phyloP scores from a whole-genome alignment of 805 yeast genomes.

The Lipomyces kockii region DNA sequence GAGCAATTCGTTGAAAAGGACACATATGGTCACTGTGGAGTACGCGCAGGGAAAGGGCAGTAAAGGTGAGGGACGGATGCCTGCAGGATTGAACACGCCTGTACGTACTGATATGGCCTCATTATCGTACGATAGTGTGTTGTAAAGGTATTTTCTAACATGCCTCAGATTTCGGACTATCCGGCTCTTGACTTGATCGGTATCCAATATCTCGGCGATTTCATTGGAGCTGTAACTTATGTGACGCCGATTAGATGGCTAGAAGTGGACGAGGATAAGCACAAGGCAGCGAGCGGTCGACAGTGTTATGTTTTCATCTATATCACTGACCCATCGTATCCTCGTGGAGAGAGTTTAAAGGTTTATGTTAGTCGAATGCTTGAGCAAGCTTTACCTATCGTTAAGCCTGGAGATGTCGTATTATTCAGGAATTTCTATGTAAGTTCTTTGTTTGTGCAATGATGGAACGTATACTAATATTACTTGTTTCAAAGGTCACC shows the following conservation, averaged over 20 bases:
- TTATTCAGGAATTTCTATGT: conserved; percentile 21
- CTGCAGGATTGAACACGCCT: conserved; percentile 9
- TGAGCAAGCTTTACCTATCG: conserved; percentile 17
- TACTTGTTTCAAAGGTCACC: conserved; percentile 3
- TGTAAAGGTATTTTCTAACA: background rate
- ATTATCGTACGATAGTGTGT: conserved; percentile 9
- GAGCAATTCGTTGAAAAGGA: background rate
- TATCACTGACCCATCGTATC: conserved; percentile 21
- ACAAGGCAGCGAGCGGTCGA: background rate
- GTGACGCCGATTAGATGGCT: background rate
- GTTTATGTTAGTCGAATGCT: conserved; percentile 14
- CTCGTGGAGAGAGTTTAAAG: background rate
- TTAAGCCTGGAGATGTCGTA: conserved; percentile 22
- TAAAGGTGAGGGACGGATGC: background rate
- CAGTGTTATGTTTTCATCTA: conserved; percentile 4
- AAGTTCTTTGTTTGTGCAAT: background rate
- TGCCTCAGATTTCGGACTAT: conserved; percentile 16
- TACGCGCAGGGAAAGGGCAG: background rate
- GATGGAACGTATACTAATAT: background rate
- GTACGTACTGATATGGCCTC: background rate
- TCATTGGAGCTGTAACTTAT: conserved; percentile 19
- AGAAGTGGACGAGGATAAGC: conserved; percentile 2
- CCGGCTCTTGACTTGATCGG: conserved; percentile 12
- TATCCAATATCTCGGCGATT: conserved; percentile 13
- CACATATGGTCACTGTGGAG: background rate